Percentiles rank a stretch among this genome's conserved stretches.
Evolutionary conservation across 345 rosid species (phyloP).

Genomic region (Chamaenerion angustifolium): DNA sequence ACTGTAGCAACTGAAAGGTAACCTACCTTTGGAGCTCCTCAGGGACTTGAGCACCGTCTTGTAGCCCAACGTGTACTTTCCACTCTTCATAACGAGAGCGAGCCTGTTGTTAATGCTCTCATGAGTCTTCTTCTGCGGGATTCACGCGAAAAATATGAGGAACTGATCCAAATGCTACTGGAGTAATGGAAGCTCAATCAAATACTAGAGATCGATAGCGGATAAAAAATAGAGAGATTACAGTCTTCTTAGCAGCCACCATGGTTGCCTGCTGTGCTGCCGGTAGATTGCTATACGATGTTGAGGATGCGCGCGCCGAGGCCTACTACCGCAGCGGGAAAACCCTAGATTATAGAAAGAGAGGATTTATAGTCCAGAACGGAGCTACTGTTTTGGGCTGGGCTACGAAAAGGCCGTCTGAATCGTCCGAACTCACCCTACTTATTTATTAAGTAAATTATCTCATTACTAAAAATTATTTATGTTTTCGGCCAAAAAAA

Average conservation of each 20-base stretch:
- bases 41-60: conserved; percentile 61
- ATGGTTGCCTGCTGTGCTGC: conserved; percentile 13
- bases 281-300: neutral
- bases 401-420: too few relatives aligned
- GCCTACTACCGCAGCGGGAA: neutral
- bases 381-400: too few relatives aligned
- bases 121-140: conserved; percentile 69
- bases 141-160: neutral
- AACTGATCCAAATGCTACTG: neutral
- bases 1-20: neutral
- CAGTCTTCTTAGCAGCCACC: conserved; percentile 61
- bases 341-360: neutral
- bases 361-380: neutral
- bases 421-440: too few relatives aligned
- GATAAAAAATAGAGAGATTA: conserved; percentile 4
- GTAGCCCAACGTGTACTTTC: conserved; percentile 59
- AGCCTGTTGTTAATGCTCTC: conserved; percentile 60
- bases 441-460: too few relatives aligned
- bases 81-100: conserved; percentile 79
- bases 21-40: conserved; percentile 47
- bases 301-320: neutral
- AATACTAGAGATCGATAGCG: neutral
- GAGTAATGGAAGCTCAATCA: neutral
- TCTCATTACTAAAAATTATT: too few relatives aligned
- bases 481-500: too few relatives aligned